Base-by-base conservation (phyloP, 768 basidiomycete genomes). In the Crucibulum laeve region DNA sequence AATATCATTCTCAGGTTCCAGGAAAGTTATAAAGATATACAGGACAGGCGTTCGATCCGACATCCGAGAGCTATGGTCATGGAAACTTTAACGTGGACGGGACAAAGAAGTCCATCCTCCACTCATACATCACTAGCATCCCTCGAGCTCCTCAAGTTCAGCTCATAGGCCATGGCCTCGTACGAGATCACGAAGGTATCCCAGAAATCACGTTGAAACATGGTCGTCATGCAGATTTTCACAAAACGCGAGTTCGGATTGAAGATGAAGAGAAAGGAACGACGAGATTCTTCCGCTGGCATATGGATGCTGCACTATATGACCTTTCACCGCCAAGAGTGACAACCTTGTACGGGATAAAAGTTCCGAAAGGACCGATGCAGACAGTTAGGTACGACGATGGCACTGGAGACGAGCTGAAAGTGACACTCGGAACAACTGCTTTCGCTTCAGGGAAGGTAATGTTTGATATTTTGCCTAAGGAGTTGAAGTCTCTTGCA, bases 241-340 rank as follows among this genome's bases (percentile, higher is more conserved):
- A 95, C 71, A 91, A 89, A 65, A 85, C 84, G 25, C 63, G 62
- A 17, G 73, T 94, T 25, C 80, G 82, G 7, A 66, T 71, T 3
- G 86, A 86, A 55, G 91, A 93, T 48, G 85, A 87, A 52, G 79
- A 65, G 5, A 73, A 76, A 41, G 90, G 89, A n/a, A 62, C 73
- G 35, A 93, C 91, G n/a, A 76, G 91, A 28, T 93, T 87, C 73
- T 92, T 91, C 62, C 73, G 91, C 38, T 92, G 91, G 90, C 89
- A 94, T 61, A 92, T 93, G 61, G 91, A 93, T 52, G 91, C 92
- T 1, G 89, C 89, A 1, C 64, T 91, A 26, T 88, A 87, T 57
- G 79, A 84, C 43, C 70, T 84, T 10, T 77, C 79, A 19, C 87
- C 87, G 14, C 91, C 91, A 3, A 83, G 75, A 50, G 91, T 88